These are phyloP conservation scores for Meyerozyma guilliermondii DNA, from an alignment of 1,139 yeast genomes.

Conservation along the genomic window DNA sequence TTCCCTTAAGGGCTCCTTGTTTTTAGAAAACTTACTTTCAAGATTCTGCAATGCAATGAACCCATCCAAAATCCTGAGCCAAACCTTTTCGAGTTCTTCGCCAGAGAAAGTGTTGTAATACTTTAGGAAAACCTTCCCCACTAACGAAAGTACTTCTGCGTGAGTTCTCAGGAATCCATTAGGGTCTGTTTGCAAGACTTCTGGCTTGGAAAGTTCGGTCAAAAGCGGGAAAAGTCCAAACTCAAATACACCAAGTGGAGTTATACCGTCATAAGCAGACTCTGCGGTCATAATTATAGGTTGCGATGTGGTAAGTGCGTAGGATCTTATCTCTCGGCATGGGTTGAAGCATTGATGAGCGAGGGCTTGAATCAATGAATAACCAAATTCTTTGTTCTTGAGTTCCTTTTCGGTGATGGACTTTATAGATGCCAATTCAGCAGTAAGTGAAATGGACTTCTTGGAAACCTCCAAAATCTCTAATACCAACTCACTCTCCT, in stretches of 20 bases:
- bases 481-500: slow-evolving; percentile 43
- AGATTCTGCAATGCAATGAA: slow-evolving; percentile 23
- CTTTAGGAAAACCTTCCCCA: slow-evolving; percentile 70
- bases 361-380: slow-evolving; percentile 69
- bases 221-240: slow-evolving; percentile 73
- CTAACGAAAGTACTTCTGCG: slow-evolving; percentile 57
- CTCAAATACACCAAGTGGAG: slow-evolving; percentile 58
- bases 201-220: slow-evolving; percentile 59
- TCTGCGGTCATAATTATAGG: slow-evolving; percentile 19
- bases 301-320: slow-evolving; percentile 57
- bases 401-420: slow-evolving; percentile 21
- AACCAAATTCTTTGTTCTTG: slow-evolving; percentile 33
- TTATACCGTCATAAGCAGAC: slow-evolving; percentile 24
- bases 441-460: slow-evolving; percentile 57
- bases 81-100: slow-evolving; percentile 22
- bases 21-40: slow-evolving; percentile 17
- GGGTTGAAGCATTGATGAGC: slow-evolving; percentile 90
- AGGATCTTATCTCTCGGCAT: slow-evolving; percentile 67
- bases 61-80: slow-evolving; percentile 34
- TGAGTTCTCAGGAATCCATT: slow-evolving; percentile 63
- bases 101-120: slow-evolving; percentile 22
- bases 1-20: slow-evolving; percentile 42
- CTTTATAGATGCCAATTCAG: slow-evolving; percentile 33
- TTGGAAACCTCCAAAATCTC: slow-evolving; percentile 40
- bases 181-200: slow-evolving; percentile 61